Base-by-base conservation (phyloP, 768 basidiomycete species). In the Mycena polygramma region DNA sequence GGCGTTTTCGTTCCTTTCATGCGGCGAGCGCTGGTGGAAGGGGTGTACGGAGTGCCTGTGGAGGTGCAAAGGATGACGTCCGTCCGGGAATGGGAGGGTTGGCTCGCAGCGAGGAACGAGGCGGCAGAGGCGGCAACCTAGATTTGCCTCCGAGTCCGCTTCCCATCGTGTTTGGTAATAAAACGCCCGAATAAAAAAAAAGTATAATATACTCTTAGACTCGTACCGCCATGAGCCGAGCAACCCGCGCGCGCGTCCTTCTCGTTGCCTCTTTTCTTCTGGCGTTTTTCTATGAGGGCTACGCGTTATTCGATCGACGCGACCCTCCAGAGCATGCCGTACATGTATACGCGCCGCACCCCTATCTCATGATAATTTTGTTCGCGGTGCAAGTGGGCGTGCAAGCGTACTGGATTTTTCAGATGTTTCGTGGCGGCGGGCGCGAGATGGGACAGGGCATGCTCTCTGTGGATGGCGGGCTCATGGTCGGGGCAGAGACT, bases 1-100 rank as follows among this genome's bases (percentile, higher is more conserved):
- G 80, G 81, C 19, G 83, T 91, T 19, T 81, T 95, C 54, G 86
- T 91, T n/a, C 91, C 92, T 15, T 96, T 92, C 76, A 75, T 93
- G 73, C 81, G 86, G 75, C 83, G 90, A 24, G 95, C 91, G 7
- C 76, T 95, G 54, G 85, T 89, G 24, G 90, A 94, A 75, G 94
- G 94, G 3, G 91, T 95, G 30, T 96, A 92, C 81, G 88, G 90
- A 0, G 63, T 79, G 24, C 75, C 75, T 71, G 74, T 59, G 58
- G 79, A 75, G 54, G 74, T 71, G n/a, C 57, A 36, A 20, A 54
- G 52, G 43, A 19, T 66, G 14, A 74, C 36, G n/a, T 72, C 73
- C 20, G 75, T 79, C 7, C 73, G 79, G 72, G 80, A 81, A 57
- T 84, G 83, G 82, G 80, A 84, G 66, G 77, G 66, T 17, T 76